These are phyloP conservation scores for Dryas drummondii DNA, from an alignment of 306 rosid species.

Conservation along the genomic window DNA sequence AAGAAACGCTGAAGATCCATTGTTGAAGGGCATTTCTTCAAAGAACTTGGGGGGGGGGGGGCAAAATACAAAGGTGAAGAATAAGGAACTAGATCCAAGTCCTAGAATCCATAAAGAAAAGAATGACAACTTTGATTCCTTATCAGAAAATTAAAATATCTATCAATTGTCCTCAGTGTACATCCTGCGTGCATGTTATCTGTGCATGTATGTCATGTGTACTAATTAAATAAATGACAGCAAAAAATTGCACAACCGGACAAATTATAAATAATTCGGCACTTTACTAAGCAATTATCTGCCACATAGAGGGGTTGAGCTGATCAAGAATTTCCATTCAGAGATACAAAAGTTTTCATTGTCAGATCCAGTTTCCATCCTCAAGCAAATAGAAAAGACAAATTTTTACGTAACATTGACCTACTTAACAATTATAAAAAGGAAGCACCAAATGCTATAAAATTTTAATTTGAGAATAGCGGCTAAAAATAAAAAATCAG, in stretches of 20 bases:
- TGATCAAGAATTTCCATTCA: background rate
- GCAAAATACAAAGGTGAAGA: background rate
- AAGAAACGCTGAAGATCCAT: background rate
- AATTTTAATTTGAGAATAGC: background rate
- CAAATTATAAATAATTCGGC: background rate
- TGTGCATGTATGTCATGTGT: background rate
- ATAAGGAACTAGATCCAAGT: background rate
- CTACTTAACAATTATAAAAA: background rate
- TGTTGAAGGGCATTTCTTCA: too few species aligned
- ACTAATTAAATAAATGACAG: background rate
- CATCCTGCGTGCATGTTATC: background rate
- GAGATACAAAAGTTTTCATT: background rate
- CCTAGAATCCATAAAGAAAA: background rate
- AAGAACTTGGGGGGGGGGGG: too few species aligned
- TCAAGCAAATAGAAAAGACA: background rate
- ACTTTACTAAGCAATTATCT: background rate
- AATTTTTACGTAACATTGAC: background rate
- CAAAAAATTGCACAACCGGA: background rate
- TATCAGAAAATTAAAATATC: background rate
- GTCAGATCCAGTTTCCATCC: conserved; percentile 2
- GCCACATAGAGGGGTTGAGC: background rate
- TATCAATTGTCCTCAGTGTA: background rate
- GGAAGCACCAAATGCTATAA: background rate
- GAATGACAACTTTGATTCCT: conserved; percentile 1
- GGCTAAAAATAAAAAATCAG: background rate